A percentile compares a stretch with the other conserved stretches of the same genome.
phyloP scores from a whole-genome alignment of 805 yeast species.

The Yarrowia divulgata region DNA sequence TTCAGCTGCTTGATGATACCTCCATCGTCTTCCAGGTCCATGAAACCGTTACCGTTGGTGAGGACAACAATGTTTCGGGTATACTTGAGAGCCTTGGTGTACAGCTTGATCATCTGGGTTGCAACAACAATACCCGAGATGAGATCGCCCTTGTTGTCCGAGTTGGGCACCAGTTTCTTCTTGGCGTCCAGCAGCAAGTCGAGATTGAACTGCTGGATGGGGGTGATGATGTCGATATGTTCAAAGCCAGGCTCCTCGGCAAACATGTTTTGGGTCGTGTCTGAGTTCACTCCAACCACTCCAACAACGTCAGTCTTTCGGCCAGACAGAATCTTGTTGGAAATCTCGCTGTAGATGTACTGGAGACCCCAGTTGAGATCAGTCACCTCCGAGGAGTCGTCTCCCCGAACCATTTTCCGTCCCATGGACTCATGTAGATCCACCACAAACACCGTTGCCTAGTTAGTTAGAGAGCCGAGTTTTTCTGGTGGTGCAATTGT shows the following conservation, averaged over 20 bases:
- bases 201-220: slow-evolving; percentile 39
- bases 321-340: slow-evolving; percentile 45
- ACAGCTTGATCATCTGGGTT: slow-evolving; percentile 48
- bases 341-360: slow-evolving; percentile 55
- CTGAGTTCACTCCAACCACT: slow-evolving; percentile 45
- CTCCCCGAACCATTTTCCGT: slow-evolving; percentile 39
- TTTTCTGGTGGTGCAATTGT: neutral
- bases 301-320: slow-evolving; percentile 48
- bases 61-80: slow-evolving; percentile 53
- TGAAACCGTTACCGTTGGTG: slow-evolving; percentile 45
- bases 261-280: slow-evolving; percentile 37
- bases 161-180: slow-evolving; percentile 33
- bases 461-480: slow-evolving; percentile 39
- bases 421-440: slow-evolving; percentile 56
- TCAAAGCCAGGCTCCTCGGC: slow-evolving; percentile 15
- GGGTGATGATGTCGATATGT: slow-evolving; percentile 13
- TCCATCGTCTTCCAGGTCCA: slow-evolving; percentile 22
- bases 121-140: slow-evolving; percentile 50
- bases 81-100: slow-evolving; percentile 49
- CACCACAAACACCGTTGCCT: slow-evolving; percentile 57
- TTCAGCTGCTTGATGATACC: too few relatives aligned
- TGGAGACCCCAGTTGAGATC: slow-evolving; percentile 47
- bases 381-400: slow-evolving; percentile 2
- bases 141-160: slow-evolving; percentile 36
- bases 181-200: slow-evolving; percentile 38